Percentiles rank a stretch among this genome's conserved stretches.
These are phyloP conservation scores for Sugiyamaella americana DNA, from an alignment of 805 yeast species.

Conservation along the genomic window DNA sequence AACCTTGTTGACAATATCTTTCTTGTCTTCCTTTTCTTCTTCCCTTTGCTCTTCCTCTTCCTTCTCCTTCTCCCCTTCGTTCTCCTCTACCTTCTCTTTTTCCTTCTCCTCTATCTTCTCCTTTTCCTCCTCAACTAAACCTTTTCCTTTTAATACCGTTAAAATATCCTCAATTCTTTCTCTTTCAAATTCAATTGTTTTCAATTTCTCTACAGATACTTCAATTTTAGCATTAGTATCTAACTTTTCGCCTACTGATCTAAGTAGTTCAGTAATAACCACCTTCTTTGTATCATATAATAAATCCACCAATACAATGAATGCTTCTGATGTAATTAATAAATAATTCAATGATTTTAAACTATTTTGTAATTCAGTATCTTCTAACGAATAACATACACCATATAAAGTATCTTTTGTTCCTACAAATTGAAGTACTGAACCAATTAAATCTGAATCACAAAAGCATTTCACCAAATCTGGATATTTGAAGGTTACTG, in stretches of 20 bases:
- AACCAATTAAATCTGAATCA: conserved; percentile 15
- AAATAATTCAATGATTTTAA: conserved; percentile 14
- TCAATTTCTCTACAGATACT: no score
- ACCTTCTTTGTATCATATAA: neutral
- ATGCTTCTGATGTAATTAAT: conserved; percentile 2
- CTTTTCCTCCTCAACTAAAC: no score
- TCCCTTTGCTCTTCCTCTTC: neutral
- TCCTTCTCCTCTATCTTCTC: conserved; percentile 1
- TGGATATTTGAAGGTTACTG: conserved; percentile 3
- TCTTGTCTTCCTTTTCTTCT: conserved; percentile 1
- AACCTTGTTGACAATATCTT: neutral
- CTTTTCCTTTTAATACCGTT: no score
- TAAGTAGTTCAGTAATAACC: neutral
- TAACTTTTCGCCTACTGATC: neutral
- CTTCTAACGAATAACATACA: conserved; percentile 19
- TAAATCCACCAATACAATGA: neutral
- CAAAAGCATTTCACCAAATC: conserved; percentile 12
- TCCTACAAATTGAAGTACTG: conserved; percentile 18
- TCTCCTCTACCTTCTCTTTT: neutral
- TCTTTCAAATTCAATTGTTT: no score
- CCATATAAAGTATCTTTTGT: conserved; percentile 14
- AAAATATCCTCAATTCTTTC: no score
- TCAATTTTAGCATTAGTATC: neutral
- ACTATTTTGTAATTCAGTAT: conserved; percentile 11
- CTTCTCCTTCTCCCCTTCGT: no score